Conservation (phyloP, 345 rosid genomes). For the Brassica napus region DNA sequence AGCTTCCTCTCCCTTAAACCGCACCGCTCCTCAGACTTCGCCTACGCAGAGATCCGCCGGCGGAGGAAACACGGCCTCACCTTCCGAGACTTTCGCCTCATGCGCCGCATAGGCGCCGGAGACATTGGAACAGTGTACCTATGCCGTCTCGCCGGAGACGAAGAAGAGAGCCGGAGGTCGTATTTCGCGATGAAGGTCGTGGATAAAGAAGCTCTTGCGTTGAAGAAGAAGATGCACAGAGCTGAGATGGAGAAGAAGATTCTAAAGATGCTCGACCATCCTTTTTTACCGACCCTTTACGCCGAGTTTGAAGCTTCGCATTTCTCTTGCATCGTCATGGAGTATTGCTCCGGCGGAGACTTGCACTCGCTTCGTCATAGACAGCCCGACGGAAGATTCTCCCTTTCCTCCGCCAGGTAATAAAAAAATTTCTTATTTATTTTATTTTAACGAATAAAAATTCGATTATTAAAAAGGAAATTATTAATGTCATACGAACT, state of each 20-base stretch:
- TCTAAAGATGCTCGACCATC: conserved; percentile 86
- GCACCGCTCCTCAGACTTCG: conserved; percentile 81
- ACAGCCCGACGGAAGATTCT: conserved; percentile 66
- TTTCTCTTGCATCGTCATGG: conserved; percentile 93
- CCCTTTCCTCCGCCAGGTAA: conserved; percentile 74
- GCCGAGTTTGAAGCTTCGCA: conserved; percentile 86
- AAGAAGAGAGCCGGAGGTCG: conserved; percentile 21
- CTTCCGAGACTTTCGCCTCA: conserved; percentile 73
- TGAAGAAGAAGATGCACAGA: conserved; percentile 77
- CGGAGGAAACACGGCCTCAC: conserved; percentile 49
- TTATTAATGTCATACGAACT: conserved; percentile 6
- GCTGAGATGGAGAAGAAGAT: conserved; percentile 85
- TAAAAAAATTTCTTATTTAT: neutral
- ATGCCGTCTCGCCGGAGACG: conserved; percentile 54
- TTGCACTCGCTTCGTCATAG: conserved; percentile 75
- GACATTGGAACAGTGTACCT: conserved; percentile 89
- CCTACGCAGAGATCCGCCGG: conserved; percentile 71
- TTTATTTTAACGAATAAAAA: neutral
- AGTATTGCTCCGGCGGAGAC: conserved; percentile 93
- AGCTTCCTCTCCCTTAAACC: conserved; percentile 54
- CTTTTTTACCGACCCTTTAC: conserved; percentile 84
- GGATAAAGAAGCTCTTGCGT: conserved; percentile 64
- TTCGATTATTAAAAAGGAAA: neutral
- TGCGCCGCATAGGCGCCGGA: conserved; percentile 79
- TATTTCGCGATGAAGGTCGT: conserved; percentile 91